phyloP scores from a whole-genome alignment of 805 yeast genomes.

The Candida silvicultrix region DNA sequence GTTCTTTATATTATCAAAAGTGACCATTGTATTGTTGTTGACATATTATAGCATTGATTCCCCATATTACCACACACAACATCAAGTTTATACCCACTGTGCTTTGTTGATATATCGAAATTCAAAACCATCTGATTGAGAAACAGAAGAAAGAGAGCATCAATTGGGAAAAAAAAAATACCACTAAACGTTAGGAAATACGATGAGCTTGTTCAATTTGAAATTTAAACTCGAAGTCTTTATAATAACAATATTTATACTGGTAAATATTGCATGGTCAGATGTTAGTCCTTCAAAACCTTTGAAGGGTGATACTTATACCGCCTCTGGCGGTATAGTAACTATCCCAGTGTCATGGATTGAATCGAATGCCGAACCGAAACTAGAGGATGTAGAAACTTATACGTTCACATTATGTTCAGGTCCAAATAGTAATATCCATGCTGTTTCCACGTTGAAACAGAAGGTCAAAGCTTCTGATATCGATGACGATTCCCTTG shows the following conservation, averaged over 20 bases:
- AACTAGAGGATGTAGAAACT: constrained; percentile 33
- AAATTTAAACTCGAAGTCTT: background rate
- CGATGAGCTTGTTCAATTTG: background rate
- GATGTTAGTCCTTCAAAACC: constrained; percentile 26
- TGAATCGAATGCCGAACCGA: constrained; percentile 45
- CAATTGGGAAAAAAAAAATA: too few species aligned
- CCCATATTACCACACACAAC: too few species aligned
- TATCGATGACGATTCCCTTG: constrained; percentile 27
- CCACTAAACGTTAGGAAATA: too few species aligned
- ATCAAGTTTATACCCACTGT: too few species aligned
- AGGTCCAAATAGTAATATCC: constrained; percentile 50
- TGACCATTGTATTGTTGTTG: too few species aligned
- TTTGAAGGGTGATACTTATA: constrained; percentile 10
- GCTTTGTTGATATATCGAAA: too few species aligned
- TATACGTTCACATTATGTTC: constrained; percentile 59
- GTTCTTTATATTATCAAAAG: too few species aligned
- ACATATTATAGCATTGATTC: too few species aligned
- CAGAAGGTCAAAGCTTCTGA: constrained; percentile 23
- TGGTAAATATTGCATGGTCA: constrained; percentile 1
- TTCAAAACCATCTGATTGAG: too few species aligned
- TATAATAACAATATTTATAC: background rate
- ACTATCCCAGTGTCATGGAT: constrained; percentile 40
- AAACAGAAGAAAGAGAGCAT: too few species aligned
- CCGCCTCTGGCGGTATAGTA: constrained; percentile 22
- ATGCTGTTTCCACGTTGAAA: constrained; percentile 29